A percentile compares a stretch with the other conserved stretches of the same genome.
Evolutionary conservation across 164 flowering plant species (phyloP).

Genomic region (Cinnamomum micranthum): DNA sequence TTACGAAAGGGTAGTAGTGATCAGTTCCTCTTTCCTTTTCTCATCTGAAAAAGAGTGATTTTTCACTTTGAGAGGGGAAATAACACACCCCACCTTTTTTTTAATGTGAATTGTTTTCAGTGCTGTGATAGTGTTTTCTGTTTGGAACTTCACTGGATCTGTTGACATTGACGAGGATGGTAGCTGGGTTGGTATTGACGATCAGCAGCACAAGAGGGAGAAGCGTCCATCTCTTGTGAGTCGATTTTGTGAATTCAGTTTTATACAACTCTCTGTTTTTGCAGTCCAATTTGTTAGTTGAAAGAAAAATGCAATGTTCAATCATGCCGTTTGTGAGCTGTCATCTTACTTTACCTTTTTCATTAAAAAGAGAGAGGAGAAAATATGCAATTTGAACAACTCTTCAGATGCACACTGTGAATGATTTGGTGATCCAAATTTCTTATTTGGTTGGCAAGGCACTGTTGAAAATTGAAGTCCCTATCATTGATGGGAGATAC

Average conservation of each 20-base stretch:
- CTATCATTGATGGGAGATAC: too few relatives aligned
- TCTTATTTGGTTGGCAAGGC: not conserved
- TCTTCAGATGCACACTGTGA: not conserved
- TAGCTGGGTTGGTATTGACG: slow-evolving; percentile 58
- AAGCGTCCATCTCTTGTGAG: slow-evolving; percentile 76
- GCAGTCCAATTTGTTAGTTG: not conserved
- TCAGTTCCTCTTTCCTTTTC: too few relatives aligned
- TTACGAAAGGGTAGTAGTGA: slow-evolving; percentile 38
- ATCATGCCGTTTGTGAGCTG: not conserved
- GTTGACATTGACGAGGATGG: slow-evolving; percentile 56
- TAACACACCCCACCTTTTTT: too few relatives aligned
- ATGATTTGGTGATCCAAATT: not conserved
- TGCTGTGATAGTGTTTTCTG: slow-evolving; percentile 60
- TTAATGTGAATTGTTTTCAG: slow-evolving; percentile 21
- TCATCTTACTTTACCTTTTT: too few relatives aligned
- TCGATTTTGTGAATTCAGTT: not conserved
- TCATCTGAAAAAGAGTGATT: not conserved
- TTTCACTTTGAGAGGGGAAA: not conserved
- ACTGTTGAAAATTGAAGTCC: too few relatives aligned
- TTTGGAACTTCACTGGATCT: slow-evolving; percentile 63
- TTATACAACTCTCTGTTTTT: not conserved
- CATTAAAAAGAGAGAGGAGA: too few relatives aligned
- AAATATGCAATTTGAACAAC: not conserved
- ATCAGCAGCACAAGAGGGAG: slow-evolving; percentile 30
- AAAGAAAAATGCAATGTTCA: not conserved